Evolutionary conservation across 768 basidiomycete genomes (phyloP).

Genomic region (Tulasnella sp.): DNA sequence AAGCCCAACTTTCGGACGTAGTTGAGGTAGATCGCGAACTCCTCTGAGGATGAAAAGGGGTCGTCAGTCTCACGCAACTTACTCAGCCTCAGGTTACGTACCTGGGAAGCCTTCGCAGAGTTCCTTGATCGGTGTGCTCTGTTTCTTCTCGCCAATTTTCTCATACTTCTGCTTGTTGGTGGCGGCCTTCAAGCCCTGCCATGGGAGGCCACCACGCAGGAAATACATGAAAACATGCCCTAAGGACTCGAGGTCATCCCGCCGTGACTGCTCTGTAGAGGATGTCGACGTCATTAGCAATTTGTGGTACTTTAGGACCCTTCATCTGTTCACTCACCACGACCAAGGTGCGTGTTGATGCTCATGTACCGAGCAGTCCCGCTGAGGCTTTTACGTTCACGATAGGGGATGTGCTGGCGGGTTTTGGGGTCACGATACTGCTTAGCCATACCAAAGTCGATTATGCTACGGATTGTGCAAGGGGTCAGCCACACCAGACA

Average conservation of each 20-base stretch:
- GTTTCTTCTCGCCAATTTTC: constrained; percentile 99
- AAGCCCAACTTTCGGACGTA: constrained; percentile 99
- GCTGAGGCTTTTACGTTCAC: constrained; percentile 93
- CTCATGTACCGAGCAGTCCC: constrained; percentile 99
- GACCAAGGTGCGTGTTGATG: constrained; percentile 97
- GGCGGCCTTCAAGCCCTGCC: constrained; percentile 99
- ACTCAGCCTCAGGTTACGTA: constrained; percentile 39
- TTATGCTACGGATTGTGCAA: constrained; percentile 38
- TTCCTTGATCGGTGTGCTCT: constrained; percentile 96
- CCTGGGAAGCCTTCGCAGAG: constrained; percentile 94
- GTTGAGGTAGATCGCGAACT: constrained; percentile 97
- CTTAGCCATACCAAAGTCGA: constrained; percentile 99
- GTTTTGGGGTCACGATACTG: constrained; percentile 98
- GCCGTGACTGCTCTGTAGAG: constrained; percentile 51
- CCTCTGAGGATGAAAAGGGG: constrained; percentile 54
- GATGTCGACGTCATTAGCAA: neutral
- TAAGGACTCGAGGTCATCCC: constrained; percentile 97
- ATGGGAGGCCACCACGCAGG: constrained; percentile 90
- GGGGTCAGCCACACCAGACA: neutral
- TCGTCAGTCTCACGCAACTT: constrained; percentile 21
- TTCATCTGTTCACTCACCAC: constrained; percentile 57
- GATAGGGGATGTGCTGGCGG: constrained; percentile 97
- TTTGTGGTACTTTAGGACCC: neutral
- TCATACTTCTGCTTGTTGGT: constrained; percentile 99
- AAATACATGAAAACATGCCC: constrained; percentile 99